Evolutionary conservation across 73 alveolate genomes (phyloP).

Genomic region (Uronychia binucleata): DNA sequence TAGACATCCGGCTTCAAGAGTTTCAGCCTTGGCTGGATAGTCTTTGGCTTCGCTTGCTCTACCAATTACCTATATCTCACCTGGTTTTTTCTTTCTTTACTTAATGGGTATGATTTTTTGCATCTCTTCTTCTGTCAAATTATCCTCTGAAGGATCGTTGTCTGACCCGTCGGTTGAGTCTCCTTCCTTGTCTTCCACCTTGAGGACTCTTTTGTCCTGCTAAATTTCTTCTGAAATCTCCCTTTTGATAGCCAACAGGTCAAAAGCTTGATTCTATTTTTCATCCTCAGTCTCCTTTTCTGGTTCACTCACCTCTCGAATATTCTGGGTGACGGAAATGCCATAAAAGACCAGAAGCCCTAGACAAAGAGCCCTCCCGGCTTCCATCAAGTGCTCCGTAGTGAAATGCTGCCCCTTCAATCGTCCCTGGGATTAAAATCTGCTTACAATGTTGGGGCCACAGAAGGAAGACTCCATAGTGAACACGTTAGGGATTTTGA

Average conservation of each 20-base stretch:
- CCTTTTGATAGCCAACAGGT: not conserved
- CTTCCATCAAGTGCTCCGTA: slow-evolving; percentile 45
- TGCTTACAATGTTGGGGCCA: slow-evolving; percentile 52
- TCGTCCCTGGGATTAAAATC: not conserved
- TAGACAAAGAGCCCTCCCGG: slow-evolving; percentile 43
- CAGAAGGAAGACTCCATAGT: slow-evolving; percentile 70
- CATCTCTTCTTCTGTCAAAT: slow-evolving; percentile 79
- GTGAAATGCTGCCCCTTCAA: slow-evolving; percentile 50
- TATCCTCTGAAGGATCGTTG: slow-evolving; percentile 92
- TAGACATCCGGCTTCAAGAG: not conserved
- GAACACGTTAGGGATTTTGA: slow-evolving; percentile 40
- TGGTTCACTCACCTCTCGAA: not conserved
- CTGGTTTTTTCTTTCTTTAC: slow-evolving; percentile 14
- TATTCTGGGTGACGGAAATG: slow-evolving; percentile 10
- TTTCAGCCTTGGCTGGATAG: not conserved
- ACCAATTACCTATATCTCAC: not conserved
- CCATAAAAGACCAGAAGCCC: slow-evolving; percentile 33
- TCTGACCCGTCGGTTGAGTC: slow-evolving; percentile 76
- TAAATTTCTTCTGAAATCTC: not conserved
- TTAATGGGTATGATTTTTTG: slow-evolving; percentile 79
- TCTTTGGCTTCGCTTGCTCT: not conserved
- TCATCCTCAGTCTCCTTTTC: slow-evolving; percentile 9
- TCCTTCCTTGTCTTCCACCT: slow-evolving; percentile 17
- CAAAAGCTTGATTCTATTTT: not conserved
- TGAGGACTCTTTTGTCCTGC: not conserved